Percentiles rank a stretch among this genome's conserved stretches.
phyloP scores from a whole-genome alignment of 2,329 filamentous ascomycete species.

The Albifimbria verrucaria region DNA sequence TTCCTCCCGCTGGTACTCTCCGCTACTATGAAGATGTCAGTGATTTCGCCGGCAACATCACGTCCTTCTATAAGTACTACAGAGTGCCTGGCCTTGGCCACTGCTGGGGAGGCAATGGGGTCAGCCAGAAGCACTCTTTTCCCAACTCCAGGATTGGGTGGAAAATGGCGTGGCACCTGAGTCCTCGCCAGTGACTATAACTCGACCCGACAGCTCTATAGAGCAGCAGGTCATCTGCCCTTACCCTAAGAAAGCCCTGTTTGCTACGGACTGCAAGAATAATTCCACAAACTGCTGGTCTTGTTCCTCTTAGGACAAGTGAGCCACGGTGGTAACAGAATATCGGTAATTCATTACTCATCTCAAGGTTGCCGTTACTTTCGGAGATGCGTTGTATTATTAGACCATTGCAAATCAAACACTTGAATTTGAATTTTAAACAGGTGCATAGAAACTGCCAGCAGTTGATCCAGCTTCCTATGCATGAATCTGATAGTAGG shows the following conservation, averaged over 20 bases:
- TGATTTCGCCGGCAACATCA: background rate
- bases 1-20: background rate
- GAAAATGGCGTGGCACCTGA: constrained; percentile 3
- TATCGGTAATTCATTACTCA: too few relatives aligned
- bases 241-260: constrained; percentile 21
- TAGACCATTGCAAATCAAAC: too few relatives aligned
- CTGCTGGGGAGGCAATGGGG: background rate
- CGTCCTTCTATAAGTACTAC: constrained; percentile 6
- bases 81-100: constrained; percentile 4
- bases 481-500: too few relatives aligned
- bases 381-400: too few relatives aligned
- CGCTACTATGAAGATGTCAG: background rate
- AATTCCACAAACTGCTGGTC: background rate
- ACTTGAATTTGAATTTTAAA: too few relatives aligned
- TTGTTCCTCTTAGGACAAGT: too few relatives aligned
- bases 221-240: constrained; percentile 36
- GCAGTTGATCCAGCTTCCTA: too few relatives aligned
- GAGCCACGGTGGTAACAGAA: too few relatives aligned
- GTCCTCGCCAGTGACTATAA: background rate
- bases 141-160: constrained; percentile 4
- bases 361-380: too few relatives aligned
- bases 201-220: constrained; percentile 15
- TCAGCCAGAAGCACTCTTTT: constrained; percentile 2
- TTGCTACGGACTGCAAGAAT: constrained; percentile 7
- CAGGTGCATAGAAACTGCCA: too few relatives aligned